Conservation (phyloP, 371 early-diverging fungal species). For the Mucor piriformis region DNA sequence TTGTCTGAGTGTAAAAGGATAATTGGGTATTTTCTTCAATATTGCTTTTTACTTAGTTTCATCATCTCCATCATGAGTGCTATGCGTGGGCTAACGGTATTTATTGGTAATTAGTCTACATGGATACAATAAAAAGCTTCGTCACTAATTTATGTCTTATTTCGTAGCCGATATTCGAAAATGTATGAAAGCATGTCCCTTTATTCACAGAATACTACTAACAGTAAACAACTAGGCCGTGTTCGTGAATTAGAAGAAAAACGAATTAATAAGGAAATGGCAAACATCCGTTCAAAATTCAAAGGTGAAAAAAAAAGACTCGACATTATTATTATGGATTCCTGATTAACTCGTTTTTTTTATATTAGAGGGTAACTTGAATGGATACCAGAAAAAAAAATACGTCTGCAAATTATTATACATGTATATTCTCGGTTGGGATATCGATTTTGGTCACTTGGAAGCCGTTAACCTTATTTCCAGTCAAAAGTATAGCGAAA, state of each 20-base stretch:
- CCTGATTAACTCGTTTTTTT: too few relatives aligned
- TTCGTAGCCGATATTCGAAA: constrained; percentile 86
- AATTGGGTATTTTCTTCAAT: too few relatives aligned
- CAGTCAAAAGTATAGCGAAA: constrained; percentile 92
- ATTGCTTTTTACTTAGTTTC: too few relatives aligned
- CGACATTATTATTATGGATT: neutral
- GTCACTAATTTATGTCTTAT: neutral
- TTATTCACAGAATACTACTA: neutral
- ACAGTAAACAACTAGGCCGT: constrained; percentile 75
- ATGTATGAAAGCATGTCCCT: constrained; percentile 53
- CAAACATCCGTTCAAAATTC: constrained; percentile 97
- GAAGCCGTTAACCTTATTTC: constrained; percentile 93
- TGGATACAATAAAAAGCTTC: neutral
- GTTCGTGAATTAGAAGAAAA: constrained; percentile 95
- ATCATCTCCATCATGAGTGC: constrained; percentile 23
- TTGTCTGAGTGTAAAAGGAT: too few relatives aligned
- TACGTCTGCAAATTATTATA: constrained; percentile 97
- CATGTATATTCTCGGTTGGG: constrained; percentile 98
- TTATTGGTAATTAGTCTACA: constrained; percentile 18
- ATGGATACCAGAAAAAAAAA: constrained; percentile 97
- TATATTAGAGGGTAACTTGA: constrained; percentile 77
- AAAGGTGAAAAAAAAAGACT: constrained; percentile 67
- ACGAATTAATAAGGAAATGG: constrained; percentile 97
- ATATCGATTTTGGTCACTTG: constrained; percentile 95
- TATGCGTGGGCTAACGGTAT: constrained; percentile 32